Percentiles rank a stretch among this genome's conserved stretches.
These are phyloP conservation scores for Tetrapyrgos nigripes DNA, from an alignment of 1,284 basidiomycete genomes.

Conservation along the genomic window DNA sequence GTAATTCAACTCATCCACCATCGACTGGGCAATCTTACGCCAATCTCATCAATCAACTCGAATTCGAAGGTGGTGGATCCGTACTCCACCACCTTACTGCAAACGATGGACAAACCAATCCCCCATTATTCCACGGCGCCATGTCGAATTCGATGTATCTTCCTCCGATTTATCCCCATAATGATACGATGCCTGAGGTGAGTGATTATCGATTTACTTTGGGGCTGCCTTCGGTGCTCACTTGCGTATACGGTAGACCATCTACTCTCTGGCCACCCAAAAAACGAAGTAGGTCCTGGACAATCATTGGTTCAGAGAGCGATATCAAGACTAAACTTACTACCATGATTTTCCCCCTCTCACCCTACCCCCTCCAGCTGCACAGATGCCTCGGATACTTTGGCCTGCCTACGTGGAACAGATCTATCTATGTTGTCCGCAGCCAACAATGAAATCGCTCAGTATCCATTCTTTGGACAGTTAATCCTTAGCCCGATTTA, in stretches of 20 bases:
- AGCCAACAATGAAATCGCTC: constrained; percentile 29
- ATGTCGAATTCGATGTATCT: constrained; percentile 35
- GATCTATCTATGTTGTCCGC: constrained; percentile 26
- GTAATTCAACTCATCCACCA: constrained; percentile 32
- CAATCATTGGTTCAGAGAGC: constrained; percentile 31
- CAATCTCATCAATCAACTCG: neutral
- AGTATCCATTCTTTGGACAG: constrained; percentile 32
- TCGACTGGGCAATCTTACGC: neutral
- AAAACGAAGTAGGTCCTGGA: constrained; percentile 24
- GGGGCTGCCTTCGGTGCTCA: constrained; percentile 16
- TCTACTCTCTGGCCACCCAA: constrained; percentile 21
- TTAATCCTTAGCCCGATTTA: constrained; percentile 33
- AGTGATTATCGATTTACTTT: constrained; percentile 9
- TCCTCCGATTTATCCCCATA: too few species aligned
- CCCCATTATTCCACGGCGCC: constrained; percentile 46
- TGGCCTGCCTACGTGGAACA: constrained; percentile 27
- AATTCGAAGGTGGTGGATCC: constrained; percentile 20
- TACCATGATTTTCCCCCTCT: too few species aligned
- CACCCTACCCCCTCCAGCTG: constrained; percentile 38
- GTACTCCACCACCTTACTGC: constrained; percentile 29
- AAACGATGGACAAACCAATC: constrained; percentile 41
- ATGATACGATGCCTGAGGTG: too few species aligned
- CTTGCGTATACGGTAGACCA: too few species aligned
- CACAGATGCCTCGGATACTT: constrained; percentile 24
- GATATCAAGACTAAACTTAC: too few species aligned